phyloP scores from a whole-genome alignment of 805 yeast genomes.

The Saccharomyces paradoxus region DNA sequence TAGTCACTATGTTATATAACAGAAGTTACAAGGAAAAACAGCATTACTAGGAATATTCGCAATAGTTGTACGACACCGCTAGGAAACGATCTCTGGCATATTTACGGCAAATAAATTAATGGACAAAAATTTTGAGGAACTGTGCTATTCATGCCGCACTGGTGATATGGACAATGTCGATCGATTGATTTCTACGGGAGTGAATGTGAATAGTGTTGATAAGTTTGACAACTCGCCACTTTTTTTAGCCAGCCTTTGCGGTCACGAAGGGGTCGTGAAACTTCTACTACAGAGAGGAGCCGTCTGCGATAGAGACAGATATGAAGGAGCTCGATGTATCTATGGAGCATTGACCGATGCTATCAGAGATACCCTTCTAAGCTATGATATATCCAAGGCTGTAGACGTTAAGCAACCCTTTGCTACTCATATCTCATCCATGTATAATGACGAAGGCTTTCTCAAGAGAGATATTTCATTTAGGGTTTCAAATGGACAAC shows the following conservation, averaged over 20 bases:
- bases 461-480: conserved; percentile 24
- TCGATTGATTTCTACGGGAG: conserved; percentile 44
- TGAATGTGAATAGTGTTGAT: conserved; percentile 44
- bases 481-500: conserved; percentile 2
- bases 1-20: not conserved
- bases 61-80: not conserved
- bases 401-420: conserved; percentile 65
- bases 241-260: conserved; percentile 66
- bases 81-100: not conserved
- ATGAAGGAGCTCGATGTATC: conserved; percentile 69
- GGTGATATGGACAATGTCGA: conserved; percentile 66
- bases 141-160: conserved; percentile 57
- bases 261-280: conserved; percentile 58
- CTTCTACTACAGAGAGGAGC: conserved; percentile 61
- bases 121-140: conserved; percentile 34
- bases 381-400: conserved; percentile 59
- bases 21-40: not conserved
- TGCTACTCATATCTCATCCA: conserved; percentile 55
- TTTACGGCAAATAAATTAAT: conserved; percentile 4
- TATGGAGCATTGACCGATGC: conserved; percentile 69
- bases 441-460: conserved; percentile 14
- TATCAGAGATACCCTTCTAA: conserved; percentile 49
- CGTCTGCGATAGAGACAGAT: conserved; percentile 71
- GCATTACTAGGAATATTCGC: not conserved
- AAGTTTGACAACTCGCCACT: conserved; percentile 71